Evolutionary conservation across 495 filamentous ascomycete species (phyloP).

Genomic region (Oidiodendron maius): DNA sequence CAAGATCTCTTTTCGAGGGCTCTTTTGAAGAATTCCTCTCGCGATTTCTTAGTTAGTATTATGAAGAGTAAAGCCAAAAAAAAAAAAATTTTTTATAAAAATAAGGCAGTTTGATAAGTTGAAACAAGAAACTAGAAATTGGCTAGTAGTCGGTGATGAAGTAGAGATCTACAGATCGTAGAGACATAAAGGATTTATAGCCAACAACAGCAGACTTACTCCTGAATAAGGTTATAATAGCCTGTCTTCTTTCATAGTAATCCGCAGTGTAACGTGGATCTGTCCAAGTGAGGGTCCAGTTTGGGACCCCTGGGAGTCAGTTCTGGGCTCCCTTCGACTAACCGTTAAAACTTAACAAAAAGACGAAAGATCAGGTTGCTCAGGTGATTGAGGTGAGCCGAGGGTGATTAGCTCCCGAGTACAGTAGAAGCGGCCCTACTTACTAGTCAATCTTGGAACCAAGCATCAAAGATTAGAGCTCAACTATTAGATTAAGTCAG

Average conservation of each 20-base stretch:
- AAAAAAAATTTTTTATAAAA: not conserved
- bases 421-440: no score
- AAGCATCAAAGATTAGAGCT: no score
- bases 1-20: not conserved
- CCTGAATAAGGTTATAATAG: not conserved
- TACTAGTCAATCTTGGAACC: no score
- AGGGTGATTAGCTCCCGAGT: no score
- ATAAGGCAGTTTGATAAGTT: not conserved
- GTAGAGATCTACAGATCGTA: not conserved
- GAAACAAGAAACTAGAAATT: not conserved
- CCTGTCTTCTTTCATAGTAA: not conserved
- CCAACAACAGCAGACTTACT: not conserved
- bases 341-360: conserved; percentile 3
- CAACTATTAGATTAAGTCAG: no score
- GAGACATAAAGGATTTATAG: conserved; percentile 1
- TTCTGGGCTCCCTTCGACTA: not conserved
- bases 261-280: not conserved
- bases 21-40: not conserved
- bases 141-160: not conserved
- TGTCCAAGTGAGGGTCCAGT: no score
- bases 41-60: not conserved
- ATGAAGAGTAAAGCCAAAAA: not conserved
- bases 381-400: no score
- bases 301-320: not conserved
- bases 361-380: no score